A percentile compares a stretch with the other conserved stretches of the same genome.
Conservation (phyloP, 2,329 filamentous ascomycete species). For the Parasarocladium wereldwijsianum region DNA sequence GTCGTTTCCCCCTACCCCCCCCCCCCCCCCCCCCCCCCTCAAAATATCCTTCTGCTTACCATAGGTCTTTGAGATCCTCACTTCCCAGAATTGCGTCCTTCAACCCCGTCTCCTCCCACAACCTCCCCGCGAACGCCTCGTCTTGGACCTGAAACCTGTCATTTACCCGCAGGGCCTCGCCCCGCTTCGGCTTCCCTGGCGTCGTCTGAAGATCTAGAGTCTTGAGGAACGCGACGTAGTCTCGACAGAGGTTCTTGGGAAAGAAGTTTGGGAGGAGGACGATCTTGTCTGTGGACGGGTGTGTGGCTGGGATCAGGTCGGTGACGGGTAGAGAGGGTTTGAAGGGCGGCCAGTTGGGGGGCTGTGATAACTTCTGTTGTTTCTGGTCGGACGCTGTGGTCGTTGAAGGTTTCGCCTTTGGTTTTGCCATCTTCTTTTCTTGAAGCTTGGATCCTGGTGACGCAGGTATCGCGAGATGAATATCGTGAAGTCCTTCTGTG, state of each 20-base stretch:
- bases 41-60: constrained; percentile 22
- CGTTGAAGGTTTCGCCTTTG: constrained; percentile 14
- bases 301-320: constrained; percentile 44
- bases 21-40: too few relatives aligned
- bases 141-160: constrained; percentile 80
- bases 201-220: constrained; percentile 62
- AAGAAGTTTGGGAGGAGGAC: constrained; percentile 61
- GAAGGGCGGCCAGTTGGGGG: constrained; percentile 55
- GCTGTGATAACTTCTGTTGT: constrained; percentile 8
- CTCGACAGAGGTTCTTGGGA: constrained; percentile 58
- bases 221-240: constrained; percentile 58
- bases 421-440: constrained; percentile 17
- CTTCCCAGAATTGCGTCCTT: constrained; percentile 38
- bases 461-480: too few relatives aligned
- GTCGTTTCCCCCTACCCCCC: too few relatives aligned
- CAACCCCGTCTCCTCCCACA: constrained; percentile 70
- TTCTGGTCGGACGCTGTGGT: constrained; percentile 2
- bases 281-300: constrained; percentile 44
- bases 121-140: constrained; percentile 50
- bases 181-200: constrained; percentile 61
- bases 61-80: constrained; percentile 22
- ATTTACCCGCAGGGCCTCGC: constrained; percentile 73
- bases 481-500: too few relatives aligned
- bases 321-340: constrained; percentile 51
- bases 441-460: background rate